These are phyloP conservation scores for Logfia minima DNA, from an alignment of 129 eudicot species.

Conservation along the genomic window DNA sequence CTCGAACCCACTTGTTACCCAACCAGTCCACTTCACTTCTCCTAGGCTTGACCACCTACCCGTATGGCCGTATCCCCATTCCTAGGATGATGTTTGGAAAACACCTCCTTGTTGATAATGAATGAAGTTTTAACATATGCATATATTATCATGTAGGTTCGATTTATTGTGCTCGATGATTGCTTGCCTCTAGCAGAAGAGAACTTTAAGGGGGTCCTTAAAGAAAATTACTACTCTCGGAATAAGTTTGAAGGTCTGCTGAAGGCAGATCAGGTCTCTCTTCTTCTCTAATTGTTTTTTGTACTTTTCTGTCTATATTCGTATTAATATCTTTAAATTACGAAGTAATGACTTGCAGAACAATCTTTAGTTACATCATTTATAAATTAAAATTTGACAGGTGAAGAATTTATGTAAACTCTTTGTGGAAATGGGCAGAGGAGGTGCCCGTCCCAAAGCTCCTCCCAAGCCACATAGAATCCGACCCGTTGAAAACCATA, in stretches of 20 bases:
- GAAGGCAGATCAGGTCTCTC: slow-evolving; percentile 60
- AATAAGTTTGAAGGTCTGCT: slow-evolving; percentile 70
- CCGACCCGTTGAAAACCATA: slow-evolving; percentile 14
- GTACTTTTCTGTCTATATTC: not conserved
- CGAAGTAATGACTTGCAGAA: not conserved
- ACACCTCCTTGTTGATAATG: not conserved
- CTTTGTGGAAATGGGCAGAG: slow-evolving; percentile 45
- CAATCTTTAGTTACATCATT: not conserved
- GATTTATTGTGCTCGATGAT: slow-evolving; percentile 65
- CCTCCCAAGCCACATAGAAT: slow-evolving; percentile 14
- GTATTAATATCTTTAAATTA: not conserved
- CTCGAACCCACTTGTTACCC: no score
- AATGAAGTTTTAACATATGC: not conserved
- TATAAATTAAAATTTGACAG: slow-evolving; percentile 39
- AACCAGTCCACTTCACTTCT: no score
- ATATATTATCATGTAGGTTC: slow-evolving; percentile 51
- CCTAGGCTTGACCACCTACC: no score
- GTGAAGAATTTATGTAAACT: slow-evolving; percentile 78
- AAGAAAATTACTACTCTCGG: slow-evolving; percentile 65
- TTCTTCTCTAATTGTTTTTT: not conserved
- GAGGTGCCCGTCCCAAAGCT: slow-evolving; percentile 26
- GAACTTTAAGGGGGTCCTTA: slow-evolving; percentile 63
- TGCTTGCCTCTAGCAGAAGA: slow-evolving; percentile 90
- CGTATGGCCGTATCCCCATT: no score
- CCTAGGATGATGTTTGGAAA: not conserved